Evolutionary conservation across 768 basidiomycete genomes (phyloP).

Genomic region (Russula sp.): DNA sequence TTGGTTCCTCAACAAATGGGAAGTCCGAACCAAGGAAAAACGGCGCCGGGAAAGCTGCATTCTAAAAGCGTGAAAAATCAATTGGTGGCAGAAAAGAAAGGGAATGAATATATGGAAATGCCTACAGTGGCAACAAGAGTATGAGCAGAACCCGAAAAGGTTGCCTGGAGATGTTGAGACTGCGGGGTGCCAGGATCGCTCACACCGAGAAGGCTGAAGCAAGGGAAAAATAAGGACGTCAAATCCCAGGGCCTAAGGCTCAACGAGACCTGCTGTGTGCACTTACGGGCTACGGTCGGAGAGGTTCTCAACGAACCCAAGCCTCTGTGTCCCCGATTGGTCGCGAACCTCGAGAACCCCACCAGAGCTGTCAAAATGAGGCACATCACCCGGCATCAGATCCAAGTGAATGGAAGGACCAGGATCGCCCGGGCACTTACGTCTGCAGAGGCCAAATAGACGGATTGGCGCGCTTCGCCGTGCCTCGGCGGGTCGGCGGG

Average conservation of each 20-base stretch:
- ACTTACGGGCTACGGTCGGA: neutral
- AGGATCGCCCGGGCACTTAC: neutral
- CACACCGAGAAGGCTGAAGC: neutral
- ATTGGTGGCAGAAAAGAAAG: neutral
- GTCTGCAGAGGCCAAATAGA: neutral
- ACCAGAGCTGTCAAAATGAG: neutral
- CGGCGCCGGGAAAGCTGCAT: neutral
- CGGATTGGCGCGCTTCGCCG: neutral
- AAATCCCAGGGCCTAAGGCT: neutral
- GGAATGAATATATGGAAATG: neutral
- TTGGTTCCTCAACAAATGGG: neutral
- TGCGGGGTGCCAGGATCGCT: neutral
- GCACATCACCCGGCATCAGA: neutral
- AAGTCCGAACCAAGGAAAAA: slow-evolving; percentile 1
- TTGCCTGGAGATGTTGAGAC: neutral
- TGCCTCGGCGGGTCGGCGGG: neutral
- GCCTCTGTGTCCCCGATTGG: neutral
- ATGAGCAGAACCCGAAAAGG: neutral
- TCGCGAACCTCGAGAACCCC: slow-evolving; percentile 7
- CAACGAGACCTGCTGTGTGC: too few species aligned
- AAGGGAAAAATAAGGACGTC: neutral
- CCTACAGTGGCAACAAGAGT: slow-evolving; percentile 3
- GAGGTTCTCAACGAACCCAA: neutral
- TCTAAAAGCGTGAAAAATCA: neutral
- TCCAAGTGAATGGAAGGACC: neutral